These are phyloP conservation scores for Podospora pseudoanserina DNA, from an alignment of 495 filamentous ascomycete species.

Conservation along the genomic window DNA sequence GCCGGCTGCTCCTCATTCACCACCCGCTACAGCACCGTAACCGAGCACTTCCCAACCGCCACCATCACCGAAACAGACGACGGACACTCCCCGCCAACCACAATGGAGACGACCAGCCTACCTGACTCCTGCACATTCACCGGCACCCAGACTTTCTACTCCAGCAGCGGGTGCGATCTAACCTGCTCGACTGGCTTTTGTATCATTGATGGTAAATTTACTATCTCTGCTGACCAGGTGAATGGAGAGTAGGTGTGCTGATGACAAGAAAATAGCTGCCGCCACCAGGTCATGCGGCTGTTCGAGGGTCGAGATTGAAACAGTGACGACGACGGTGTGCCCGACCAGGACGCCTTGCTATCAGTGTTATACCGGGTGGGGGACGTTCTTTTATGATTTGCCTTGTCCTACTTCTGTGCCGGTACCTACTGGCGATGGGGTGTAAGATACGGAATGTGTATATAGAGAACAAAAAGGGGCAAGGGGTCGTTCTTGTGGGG, in stretches of 20 bases:
- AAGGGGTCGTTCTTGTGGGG: neutral
- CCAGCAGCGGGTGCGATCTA: slow-evolving; percentile 23
- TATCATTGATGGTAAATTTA: slow-evolving; percentile 23
- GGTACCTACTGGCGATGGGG: neutral
- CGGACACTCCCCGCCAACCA: neutral
- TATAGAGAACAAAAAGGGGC: neutral
- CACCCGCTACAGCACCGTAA: neutral
- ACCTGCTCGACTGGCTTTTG: slow-evolving; percentile 24
- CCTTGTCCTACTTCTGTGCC: slow-evolving; percentile 9
- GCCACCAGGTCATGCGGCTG: slow-evolving; percentile 26
- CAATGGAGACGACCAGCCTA: slow-evolving; percentile 11
- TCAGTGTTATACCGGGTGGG: slow-evolving; percentile 30
- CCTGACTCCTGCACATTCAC: slow-evolving; percentile 24
- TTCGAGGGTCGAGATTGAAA: slow-evolving; percentile 16
- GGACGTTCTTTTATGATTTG: slow-evolving; percentile 19
- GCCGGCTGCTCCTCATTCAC: neutral
- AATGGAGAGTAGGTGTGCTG: neutral
- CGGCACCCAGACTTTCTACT: slow-evolving; percentile 28
- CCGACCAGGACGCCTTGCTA: slow-evolving; percentile 25
- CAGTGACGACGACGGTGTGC: slow-evolving; percentile 23
- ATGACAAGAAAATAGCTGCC: slow-evolving; percentile 5
- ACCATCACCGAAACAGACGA: neutral
- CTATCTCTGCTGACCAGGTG: too few species aligned
- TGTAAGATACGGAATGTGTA: neutral
- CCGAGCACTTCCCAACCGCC: neutral